Conservation (phyloP, 768 basidiomycete genomes). For the Tylopilus sp. region DNA sequence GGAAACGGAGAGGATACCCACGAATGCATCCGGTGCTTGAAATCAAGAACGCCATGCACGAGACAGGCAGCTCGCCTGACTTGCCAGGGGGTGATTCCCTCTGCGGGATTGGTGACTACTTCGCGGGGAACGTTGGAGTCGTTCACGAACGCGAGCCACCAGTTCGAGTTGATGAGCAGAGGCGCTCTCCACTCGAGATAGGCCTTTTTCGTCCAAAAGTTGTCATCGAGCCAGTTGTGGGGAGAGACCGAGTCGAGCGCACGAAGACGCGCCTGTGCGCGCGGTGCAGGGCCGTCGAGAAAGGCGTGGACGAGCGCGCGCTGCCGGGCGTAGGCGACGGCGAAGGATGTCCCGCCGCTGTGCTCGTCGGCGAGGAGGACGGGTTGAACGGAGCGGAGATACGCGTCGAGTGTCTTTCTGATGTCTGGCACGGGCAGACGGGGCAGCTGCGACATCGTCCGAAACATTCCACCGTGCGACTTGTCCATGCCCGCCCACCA, state of each 20-base stretch:
- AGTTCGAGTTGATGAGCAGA: constrained; percentile 87
- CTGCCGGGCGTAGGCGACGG: constrained; percentile 19
- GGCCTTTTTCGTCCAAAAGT: constrained; percentile 84
- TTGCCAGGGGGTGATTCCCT: constrained; percentile 75
- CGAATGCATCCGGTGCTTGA: constrained; percentile 64
- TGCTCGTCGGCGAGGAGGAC: constrained; percentile 73
- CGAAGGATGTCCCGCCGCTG: constrained; percentile 50
- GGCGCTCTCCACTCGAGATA: constrained; percentile 89
- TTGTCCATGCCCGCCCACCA: constrained; percentile 22
- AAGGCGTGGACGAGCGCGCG: constrained; percentile 18
- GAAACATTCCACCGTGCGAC: constrained; percentile 12
- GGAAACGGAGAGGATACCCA: constrained; percentile 34
- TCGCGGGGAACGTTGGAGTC: constrained; percentile 58
- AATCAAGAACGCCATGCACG: constrained; percentile 64
- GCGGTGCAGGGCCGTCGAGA: constrained; percentile 7
- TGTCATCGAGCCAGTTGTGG: constrained; percentile 92
- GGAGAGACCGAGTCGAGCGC: constrained; percentile 83
- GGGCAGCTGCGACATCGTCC: constrained; percentile 40
- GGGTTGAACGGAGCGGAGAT: constrained; percentile 75
- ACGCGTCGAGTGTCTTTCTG: constrained; percentile 68
- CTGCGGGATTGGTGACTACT: constrained; percentile 24
- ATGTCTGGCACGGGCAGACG: constrained; percentile 84
- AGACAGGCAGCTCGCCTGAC: constrained; percentile 83
- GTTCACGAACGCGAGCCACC: constrained; percentile 88
- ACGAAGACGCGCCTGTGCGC: constrained; percentile 31